Base-by-base conservation (phyloP, 2,329 filamentous ascomycete genomes). In the Calonectria multiphialidica region DNA sequence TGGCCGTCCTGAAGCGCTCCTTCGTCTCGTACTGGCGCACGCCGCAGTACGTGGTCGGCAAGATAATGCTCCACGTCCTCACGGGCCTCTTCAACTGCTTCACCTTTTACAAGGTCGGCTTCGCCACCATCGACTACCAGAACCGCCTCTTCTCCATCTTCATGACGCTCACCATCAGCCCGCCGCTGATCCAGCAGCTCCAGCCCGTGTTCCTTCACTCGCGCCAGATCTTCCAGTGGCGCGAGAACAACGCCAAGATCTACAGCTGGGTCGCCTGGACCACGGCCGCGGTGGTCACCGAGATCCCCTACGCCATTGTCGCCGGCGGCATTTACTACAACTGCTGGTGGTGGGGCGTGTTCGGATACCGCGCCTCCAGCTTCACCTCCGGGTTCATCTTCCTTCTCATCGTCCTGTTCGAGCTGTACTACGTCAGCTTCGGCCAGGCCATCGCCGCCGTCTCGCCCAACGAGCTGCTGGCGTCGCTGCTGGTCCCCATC, bases 171-270 rank as follows among this genome's bases (percentile, higher is more conserved):
- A 94, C 92, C 8, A 94, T 97, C 74, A 89, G 90, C 1, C 93
- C 93, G 0, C 92, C 93, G 0, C 85, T 96, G 1, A 94, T 96
- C 70, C 93, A 95, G 77, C 93, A 96, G 77, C 86, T 96, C 0
- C 93, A 96, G 78, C 94, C 94, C 0, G 89, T 90, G 6, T 95
- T 93, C 80, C 84, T 95, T 64, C 86, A 89, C 71, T 89, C 91
- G 53, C 88, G 93, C 5, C 87, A 89, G 37, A 87, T 96, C 30
- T 97, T 94, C 83, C 85, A 93, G 80, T 90, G 89, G 2, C 89
- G 94, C 6, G 94, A 97, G 81, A 89, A 91, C 61, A 94, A 90
- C n/a, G 90, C 93, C 18, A 95, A 95, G 81, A 95, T 95, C 30
- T 97, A 96, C 83, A 92, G 90, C 2, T 95, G 94, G 93, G 83